phyloP scores from a whole-genome alignment of 257 asterid genomes.

The Solanum lycopersicoides region DNA sequence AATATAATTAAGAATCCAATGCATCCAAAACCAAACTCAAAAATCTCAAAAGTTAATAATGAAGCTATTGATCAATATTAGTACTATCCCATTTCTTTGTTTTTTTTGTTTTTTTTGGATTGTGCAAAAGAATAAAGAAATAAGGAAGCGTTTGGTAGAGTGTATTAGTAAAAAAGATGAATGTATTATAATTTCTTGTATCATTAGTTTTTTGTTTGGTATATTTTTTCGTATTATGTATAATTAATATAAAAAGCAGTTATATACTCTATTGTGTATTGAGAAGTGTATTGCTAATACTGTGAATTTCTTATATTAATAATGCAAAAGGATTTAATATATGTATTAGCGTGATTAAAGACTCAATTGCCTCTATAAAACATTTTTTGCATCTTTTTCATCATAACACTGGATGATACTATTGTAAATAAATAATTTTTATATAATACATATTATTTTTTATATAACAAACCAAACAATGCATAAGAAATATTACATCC shows the following conservation, averaged over 20 bases:
- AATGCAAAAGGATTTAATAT: no score
- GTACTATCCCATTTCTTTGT: background rate
- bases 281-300: background rate
- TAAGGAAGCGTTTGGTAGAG: background rate
- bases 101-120: background rate
- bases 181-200: no score
- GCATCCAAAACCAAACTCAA: background rate
- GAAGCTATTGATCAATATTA: background rate
- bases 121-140: background rate
- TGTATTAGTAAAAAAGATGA: no score
- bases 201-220: no score
- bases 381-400: background rate
- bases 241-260: no score
- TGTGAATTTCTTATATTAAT: no score
- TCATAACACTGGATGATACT: background rate
- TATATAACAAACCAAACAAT: background rate
- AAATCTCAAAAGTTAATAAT: background rate
- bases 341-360: no score
- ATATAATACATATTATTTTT: no score
- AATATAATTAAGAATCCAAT: background rate
- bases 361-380: no score
- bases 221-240: no score
- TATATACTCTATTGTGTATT: no score
- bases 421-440: no score
- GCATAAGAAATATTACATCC: background rate